phyloP scores from a whole-genome alignment of 2,329 filamentous ascomycete species.

The Lizonia empirigonia region DNA sequence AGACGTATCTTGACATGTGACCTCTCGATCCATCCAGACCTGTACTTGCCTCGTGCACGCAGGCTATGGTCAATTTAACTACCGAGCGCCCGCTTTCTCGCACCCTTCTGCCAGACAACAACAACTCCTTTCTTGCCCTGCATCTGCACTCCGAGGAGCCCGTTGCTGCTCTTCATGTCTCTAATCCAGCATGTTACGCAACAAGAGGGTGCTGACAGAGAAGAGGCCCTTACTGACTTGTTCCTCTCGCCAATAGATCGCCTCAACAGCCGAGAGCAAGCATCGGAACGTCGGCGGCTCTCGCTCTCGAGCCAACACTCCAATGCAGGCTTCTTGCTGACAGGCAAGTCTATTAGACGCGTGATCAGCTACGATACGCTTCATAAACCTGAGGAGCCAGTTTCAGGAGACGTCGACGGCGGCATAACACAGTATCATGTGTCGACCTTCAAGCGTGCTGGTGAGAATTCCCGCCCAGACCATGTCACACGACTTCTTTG shows the following conservation, averaged over 20 bases:
- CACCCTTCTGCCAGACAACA: conserved; percentile 9
- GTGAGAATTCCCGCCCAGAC: conserved; percentile 26
- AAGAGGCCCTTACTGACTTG: conserved; percentile 47
- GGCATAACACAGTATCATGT: conserved; percentile 58
- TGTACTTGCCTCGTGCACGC: conserved; percentile 14
- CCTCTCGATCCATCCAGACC: conserved; percentile 10
- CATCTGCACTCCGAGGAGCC: conserved; percentile 14
- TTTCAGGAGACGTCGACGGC: conserved; percentile 47
- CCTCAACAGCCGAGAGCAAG: conserved; percentile 34
- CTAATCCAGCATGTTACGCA: conserved; percentile 58
- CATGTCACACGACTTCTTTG: conserved; percentile 8
- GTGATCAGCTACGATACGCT: conserved; percentile 58
- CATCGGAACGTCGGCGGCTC: conserved; percentile 37
- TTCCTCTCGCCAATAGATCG: conserved; percentile 45
- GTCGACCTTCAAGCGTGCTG: conserved; percentile 43
- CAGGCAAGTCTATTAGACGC: conserved; percentile 45
- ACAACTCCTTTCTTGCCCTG: conserved; percentile 14
- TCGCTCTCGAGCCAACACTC: conserved; percentile 39
- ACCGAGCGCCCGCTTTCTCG: conserved; percentile 12
- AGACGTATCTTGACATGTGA: conserved; percentile 16
- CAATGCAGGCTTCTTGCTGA: conserved; percentile 24
- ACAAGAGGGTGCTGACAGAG: conserved; percentile 57
- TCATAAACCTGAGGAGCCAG: conserved; percentile 45
- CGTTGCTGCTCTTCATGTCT: conserved; percentile 51
- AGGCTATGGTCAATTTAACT: conserved; percentile 13